Conservation (phyloP, 768 basidiomycete species). For the Auricularia auricula-judae region DNA sequence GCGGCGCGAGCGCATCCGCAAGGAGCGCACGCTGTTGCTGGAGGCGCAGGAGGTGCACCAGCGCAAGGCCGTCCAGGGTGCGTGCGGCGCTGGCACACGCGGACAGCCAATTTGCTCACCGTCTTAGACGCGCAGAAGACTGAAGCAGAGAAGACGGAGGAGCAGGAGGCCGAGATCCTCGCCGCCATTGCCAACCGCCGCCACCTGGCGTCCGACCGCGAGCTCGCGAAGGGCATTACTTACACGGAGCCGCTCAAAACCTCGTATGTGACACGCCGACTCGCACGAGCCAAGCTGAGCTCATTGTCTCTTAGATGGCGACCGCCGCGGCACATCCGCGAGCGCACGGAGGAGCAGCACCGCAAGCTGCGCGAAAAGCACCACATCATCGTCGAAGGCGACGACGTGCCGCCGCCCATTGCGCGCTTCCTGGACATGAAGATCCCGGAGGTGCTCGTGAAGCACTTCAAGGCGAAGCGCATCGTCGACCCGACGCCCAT, state of each 20-base stretch:
- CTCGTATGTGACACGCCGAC: conserved; percentile 38
- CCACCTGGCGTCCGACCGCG: conserved; percentile 86
- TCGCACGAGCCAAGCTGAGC: not conserved
- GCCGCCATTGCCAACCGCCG: conserved; percentile 84
- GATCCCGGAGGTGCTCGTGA: conserved; percentile 77
- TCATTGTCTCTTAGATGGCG: conserved; percentile 51
- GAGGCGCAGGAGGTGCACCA: conserved; percentile 95
- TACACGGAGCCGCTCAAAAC: conserved; percentile 82
- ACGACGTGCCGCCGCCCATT: conserved; percentile 88
- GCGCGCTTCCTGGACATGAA: conserved; percentile 95
- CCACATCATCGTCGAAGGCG: conserved; percentile 92
- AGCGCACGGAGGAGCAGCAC: conserved; percentile 57
- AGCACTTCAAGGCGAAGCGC: conserved; percentile 73
- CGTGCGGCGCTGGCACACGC: conserved; percentile 7
- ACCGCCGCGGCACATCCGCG: conserved; percentile 73
- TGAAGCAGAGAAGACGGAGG: conserved; percentile 72
- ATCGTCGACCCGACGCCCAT: conserved; percentile 89
- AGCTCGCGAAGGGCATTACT: conserved; percentile 84
- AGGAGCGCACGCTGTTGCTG: conserved; percentile 77
- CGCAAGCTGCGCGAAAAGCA: conserved; percentile 73
- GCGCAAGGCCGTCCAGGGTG: conserved; percentile 72
- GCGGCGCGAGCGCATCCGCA: conserved; percentile 60
- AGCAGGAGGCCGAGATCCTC: conserved; percentile 83
- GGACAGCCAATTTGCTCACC: not conserved
- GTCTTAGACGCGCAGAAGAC: conserved; percentile 73